Conservation (phyloP, 352 stramenopile species). For the Phytophthora gonapodyides region DNA sequence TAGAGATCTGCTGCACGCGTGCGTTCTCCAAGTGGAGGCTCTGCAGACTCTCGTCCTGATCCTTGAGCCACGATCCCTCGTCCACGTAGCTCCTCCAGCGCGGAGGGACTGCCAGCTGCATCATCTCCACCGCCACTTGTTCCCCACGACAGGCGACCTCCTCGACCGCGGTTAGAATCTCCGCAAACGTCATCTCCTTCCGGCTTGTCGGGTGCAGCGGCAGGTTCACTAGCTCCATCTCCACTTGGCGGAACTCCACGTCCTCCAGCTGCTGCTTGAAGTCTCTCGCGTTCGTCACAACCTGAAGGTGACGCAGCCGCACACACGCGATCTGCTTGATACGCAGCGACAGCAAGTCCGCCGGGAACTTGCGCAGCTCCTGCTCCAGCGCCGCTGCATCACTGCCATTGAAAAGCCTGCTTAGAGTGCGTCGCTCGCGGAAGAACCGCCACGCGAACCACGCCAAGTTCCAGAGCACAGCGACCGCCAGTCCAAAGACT, state of each 20-base stretch:
- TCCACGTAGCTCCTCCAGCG: slow-evolving; percentile 54
- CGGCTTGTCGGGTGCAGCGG: slow-evolving; percentile 35
- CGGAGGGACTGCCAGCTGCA: slow-evolving; percentile 45
- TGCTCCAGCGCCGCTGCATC: slow-evolving; percentile 34
- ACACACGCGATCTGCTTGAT: slow-evolving; percentile 56
- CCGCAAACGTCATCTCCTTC: slow-evolving; percentile 66
- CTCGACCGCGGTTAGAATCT: slow-evolving; percentile 59
- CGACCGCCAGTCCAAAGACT: slow-evolving; percentile 43
- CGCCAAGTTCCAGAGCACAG: slow-evolving; percentile 43
- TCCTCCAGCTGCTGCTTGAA: slow-evolving; percentile 40
- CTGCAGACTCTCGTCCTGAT: slow-evolving; percentile 49
- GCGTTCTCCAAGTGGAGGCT: slow-evolving; percentile 45
- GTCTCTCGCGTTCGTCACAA: slow-evolving; percentile 37
- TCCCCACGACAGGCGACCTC: slow-evolving; percentile 60
- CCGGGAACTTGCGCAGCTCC: slow-evolving; percentile 39
- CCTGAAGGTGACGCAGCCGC: slow-evolving; percentile 53
- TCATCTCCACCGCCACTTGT: slow-evolving; percentile 57
- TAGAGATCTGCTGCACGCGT: slow-evolving; percentile 48
- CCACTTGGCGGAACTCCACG: slow-evolving; percentile 47
- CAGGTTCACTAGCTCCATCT: slow-evolving; percentile 47
- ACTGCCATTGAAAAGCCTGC: slow-evolving; percentile 42
- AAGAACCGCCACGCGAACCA: slow-evolving; percentile 49
- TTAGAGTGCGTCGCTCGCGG: slow-evolving; percentile 48
- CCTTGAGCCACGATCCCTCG: slow-evolving; percentile 39
- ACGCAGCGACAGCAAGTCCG: slow-evolving; percentile 40